Percentiles rank a stretch among this genome's conserved stretches.
These are phyloP conservation scores for Lunularia cruciata DNA, from an alignment of 225 moss, liverwort and hornwort genomes.

Conservation along the genomic window DNA sequence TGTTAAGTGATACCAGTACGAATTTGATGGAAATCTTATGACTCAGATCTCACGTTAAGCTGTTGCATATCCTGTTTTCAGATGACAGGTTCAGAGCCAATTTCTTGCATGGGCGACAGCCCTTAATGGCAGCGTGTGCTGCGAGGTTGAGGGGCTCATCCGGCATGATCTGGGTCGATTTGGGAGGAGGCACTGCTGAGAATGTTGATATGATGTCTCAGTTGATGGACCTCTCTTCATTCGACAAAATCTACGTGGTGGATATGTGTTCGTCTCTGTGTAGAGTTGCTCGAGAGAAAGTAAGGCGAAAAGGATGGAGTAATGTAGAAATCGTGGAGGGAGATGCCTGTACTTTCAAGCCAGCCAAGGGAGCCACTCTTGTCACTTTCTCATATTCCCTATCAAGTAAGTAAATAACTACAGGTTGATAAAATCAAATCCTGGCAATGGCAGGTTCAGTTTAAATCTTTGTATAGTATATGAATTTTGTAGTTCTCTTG, in stretches of 20 bases:
- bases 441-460: too few relatives aligned
- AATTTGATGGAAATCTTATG: too few relatives aligned
- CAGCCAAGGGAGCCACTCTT: conserved; percentile 51
- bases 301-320: conserved; percentile 39
- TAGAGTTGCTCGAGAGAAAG: conserved; percentile 47
- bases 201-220: conserved; percentile 53
- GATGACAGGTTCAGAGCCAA: conserved; percentile 58
- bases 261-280: conserved; percentile 54
- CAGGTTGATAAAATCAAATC: too few relatives aligned
- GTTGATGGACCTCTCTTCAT: conserved; percentile 43
- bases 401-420: conserved; percentile 71
- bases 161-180: conserved; percentile 53
- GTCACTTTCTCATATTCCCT: conserved; percentile 96
- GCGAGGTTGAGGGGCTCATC: conserved; percentile 43
- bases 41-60: too few relatives aligned
- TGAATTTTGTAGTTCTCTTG: too few relatives aligned
- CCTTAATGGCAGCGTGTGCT: conserved; percentile 50
- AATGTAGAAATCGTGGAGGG: conserved; percentile 49
- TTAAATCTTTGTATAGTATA: too few relatives aligned
- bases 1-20: too few relatives aligned
- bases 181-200: conserved; percentile 53
- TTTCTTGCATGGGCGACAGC: conserved; percentile 49
- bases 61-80: conserved; percentile 21
- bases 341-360: conserved; percentile 43
- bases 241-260: conserved; percentile 52